Evolutionary conservation across 164 flowering plant species (phyloP), one percentile per base, ranked within the genome.

Genomic region (Saururus chinensis): DNA sequence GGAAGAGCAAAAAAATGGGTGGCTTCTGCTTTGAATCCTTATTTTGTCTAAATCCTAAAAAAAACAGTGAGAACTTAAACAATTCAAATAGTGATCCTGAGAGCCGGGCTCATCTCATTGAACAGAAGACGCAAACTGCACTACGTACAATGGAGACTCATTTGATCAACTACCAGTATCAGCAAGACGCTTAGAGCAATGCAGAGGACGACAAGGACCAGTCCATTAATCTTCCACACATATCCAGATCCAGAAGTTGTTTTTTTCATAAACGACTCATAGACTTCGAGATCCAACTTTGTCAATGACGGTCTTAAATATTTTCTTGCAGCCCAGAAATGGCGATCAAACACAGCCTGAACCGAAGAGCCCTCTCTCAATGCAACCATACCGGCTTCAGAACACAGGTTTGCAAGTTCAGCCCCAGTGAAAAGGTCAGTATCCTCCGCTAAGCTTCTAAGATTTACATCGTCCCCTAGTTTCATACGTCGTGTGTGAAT

Each of bases 391-490:
- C 88, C 97, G 23, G 93, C 96, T 79, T 93, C 97, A 57, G 66
- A 72, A 64, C 97, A 90, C 14, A 93, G 73, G 7, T 88, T 86
- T 68, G 82, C 88, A 58, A 93, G 75, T 75, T 93, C 97, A 0
- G 96, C 97, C 45, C 99, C 97, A 0, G 92, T 90, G 77, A 90
- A 93, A 30, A 79, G 86, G 58, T 88, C 89, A 0, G 97, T 88
- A 1, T 74, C 87, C 77, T 80, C 80, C n/a, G 97, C 99, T 53
- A 93, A 69, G 59, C 70, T 68, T 70, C 69, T 71, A 40, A 93
- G 86, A 75, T 90, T 75, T 19, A 90, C 87, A 71, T 88, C 95
- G 53, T 75, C 56, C 0, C 67, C 82, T 16, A 88, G 20, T 57
- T 69, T 80, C 91, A 90, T 90, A 7, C 75, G 74, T 19, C 87